phyloP scores from a whole-genome alignment of 1,139 yeast genomes.

The Hemisphaericaspora xylofermentans region DNA sequence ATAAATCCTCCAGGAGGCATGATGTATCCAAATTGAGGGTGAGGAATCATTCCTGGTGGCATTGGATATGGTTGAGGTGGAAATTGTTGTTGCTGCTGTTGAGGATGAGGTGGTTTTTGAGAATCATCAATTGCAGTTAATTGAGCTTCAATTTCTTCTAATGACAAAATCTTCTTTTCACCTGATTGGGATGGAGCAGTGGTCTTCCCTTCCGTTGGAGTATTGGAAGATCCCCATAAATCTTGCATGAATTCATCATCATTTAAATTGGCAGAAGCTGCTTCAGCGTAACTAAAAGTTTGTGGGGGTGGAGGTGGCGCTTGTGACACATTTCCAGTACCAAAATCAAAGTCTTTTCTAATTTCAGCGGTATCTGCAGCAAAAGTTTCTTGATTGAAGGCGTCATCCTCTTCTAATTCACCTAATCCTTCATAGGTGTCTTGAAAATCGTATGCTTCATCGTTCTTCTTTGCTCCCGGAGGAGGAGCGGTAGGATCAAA shows the following conservation, averaged over 20 bases:
- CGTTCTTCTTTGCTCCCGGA: slow-evolving; percentile 14
- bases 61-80: slow-evolving; percentile 32
- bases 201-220: slow-evolving; percentile 23
- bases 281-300: slow-evolving; percentile 58
- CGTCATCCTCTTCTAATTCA: slow-evolving; percentile 74
- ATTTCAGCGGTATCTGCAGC: slow-evolving; percentile 55
- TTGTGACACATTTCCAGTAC: slow-evolving; percentile 27
- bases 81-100: slow-evolving; percentile 18
- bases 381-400: slow-evolving; percentile 84
- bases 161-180: slow-evolving; percentile 55
- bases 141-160: slow-evolving; percentile 78
- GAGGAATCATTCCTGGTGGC: slow-evolving; percentile 38
- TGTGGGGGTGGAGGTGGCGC: slow-evolving; percentile 26
- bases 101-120: slow-evolving; percentile 22
- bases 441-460: slow-evolving; percentile 64
- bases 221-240: slow-evolving; percentile 45
- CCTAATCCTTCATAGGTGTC: slow-evolving; percentile 84
- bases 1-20: slow-evolving; percentile 41
- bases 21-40: slow-evolving; percentile 39
- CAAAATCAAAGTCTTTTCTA: slow-evolving; percentile 78
- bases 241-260: slow-evolving; percentile 53
- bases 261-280: slow-evolving; percentile 39
- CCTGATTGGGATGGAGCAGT: slow-evolving; percentile 10
- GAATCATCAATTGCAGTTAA: slow-evolving; percentile 49
- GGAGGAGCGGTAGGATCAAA: slow-evolving; percentile 51